Evolutionary conservation across 768 basidiomycete genomes (phyloP), one percentile per base, ranked within the genome.

Genomic region (Leccinum longicurvipes): DNA sequence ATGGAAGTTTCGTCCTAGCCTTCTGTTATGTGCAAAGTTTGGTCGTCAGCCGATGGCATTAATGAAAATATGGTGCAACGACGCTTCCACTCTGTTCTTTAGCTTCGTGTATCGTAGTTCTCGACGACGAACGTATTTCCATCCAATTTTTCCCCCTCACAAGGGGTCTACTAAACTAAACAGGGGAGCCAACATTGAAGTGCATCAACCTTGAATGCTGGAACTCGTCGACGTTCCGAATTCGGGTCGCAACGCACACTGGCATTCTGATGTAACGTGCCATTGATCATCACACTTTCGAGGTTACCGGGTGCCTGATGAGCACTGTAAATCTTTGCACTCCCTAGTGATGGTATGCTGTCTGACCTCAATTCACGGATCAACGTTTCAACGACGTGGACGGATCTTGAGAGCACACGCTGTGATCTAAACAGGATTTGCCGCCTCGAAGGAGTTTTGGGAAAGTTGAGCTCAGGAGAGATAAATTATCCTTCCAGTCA

Each of bases 1-100:
- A 73, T 72, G 70, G 70, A 71, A 50, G 49, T 67, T 17, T 53
- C 61, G 3, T 55, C 56, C 10, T 70, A 66, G 51, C 15, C 14
- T 3, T 14, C 11, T 24, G 23, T 41, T 19, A 6, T 5, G 39
- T 41, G n/a, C 19, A 7, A 24, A 28, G 11, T 24, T 21, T 36
- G 6, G 23, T 24, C 23, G n/a, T 41, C 36, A 24, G 49, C 27
- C 24, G n/a, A 19, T 24, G 21, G 19, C 25, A 31, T 53, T 19
- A 19, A 19, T 39, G 4, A 47, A n/a, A 27, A 51, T 51, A 46
- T 34, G 31, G 51, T 36, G 51, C 55, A 27, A 39, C 4, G 23
- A 27, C 12, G 21, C 6, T 23, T 60, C 9, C 44, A 11, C 32
- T 44, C 5, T 47, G 24, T 14, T 36, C 17, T 45, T n/a, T 19